These are phyloP conservation scores for Pulveroboletus sp. DNA, from an alignment of 768 basidiomycete species.

Conservation along the genomic window DNA sequence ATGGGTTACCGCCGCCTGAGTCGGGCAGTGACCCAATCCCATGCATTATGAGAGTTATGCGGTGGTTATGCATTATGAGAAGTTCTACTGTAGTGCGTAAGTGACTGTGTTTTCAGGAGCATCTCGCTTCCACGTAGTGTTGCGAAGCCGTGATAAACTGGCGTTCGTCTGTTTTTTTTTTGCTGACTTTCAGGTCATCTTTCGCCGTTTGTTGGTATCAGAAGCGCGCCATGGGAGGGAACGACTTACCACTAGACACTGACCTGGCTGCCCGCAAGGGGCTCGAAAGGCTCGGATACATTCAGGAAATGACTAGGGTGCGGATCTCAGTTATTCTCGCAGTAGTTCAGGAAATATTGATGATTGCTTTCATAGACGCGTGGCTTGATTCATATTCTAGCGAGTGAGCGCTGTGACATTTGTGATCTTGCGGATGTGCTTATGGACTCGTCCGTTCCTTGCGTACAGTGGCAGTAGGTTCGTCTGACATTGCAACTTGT, in stretches of 20 bases:
- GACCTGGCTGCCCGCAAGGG: conserved; percentile 32
- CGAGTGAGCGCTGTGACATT: conserved; percentile 38
- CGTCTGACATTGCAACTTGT: conserved; percentile 1
- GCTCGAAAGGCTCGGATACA: conserved; percentile 51
- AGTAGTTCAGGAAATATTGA: neutral
- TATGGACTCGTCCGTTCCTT: neutral
- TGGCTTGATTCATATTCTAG: conserved; percentile 49
- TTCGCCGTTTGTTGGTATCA: neutral
- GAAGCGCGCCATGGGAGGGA: conserved; percentile 8
- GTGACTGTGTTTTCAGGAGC: no score
- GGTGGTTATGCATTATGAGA: no score
- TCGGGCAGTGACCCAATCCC: no score
- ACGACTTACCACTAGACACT: conserved; percentile 13
- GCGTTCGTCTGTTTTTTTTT: neutral
- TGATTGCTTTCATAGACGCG: conserved; percentile 35
- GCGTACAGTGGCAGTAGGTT: conserved; percentile 47
- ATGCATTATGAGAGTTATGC: no score
- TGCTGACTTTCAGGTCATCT: neutral
- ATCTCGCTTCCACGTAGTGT: no score
- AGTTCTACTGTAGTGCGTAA: no score
- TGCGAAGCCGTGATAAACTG: no score
- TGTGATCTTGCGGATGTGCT: neutral
- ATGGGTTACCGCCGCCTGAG: no score
- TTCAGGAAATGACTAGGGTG: conserved; percentile 52
- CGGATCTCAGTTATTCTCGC: neutral